These are phyloP conservation scores for Kondoa malvinella DNA, from an alignment of 768 basidiomycete species.

Conservation along the genomic window DNA sequence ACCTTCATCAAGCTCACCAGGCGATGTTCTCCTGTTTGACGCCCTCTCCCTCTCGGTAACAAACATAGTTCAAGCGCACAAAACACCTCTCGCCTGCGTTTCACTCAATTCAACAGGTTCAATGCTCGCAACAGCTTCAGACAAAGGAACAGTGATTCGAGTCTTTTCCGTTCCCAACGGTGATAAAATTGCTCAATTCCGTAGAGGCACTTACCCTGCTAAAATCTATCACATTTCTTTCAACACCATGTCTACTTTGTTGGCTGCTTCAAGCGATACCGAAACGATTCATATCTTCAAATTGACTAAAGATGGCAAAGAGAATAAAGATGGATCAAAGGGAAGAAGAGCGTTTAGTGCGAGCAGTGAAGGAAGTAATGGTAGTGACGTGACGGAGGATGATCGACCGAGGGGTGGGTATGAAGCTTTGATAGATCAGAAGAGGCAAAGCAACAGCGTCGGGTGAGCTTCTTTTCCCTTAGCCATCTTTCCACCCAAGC, in stretches of 20 bases:
- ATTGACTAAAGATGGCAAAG: conserved; percentile 37
- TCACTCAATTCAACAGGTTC: conserved; percentile 72
- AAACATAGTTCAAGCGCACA: conserved; percentile 95
- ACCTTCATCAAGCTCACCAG: conserved; percentile 33
- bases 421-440: conserved; percentile 63
- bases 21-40: conserved; percentile 84
- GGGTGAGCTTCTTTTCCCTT: conserved; percentile 9
- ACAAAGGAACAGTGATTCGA: conserved; percentile 91
- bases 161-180: conserved; percentile 82
- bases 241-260: conserved; percentile 61
- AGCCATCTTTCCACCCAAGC: too few species aligned
- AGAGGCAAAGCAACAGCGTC: conserved; percentile 44
- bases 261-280: conserved; percentile 78
- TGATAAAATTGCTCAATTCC: conserved; percentile 87
- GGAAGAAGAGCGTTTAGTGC: conserved; percentile 23
- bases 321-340: conserved; percentile 9
- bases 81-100: conserved; percentile 72
- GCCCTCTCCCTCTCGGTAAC: conserved; percentile 77
- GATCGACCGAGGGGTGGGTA: conserved; percentile 42
- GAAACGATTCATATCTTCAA: conserved; percentile 96
- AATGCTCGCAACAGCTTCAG: conserved; percentile 77
- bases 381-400: conserved; percentile 21
- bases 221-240: conserved; percentile 71
- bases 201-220: conserved; percentile 71
- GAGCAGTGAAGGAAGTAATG: conserved; percentile 17